Conservation (phyloP, 495 filamentous ascomycete species). For the Penicillium chermesinum region DNA sequence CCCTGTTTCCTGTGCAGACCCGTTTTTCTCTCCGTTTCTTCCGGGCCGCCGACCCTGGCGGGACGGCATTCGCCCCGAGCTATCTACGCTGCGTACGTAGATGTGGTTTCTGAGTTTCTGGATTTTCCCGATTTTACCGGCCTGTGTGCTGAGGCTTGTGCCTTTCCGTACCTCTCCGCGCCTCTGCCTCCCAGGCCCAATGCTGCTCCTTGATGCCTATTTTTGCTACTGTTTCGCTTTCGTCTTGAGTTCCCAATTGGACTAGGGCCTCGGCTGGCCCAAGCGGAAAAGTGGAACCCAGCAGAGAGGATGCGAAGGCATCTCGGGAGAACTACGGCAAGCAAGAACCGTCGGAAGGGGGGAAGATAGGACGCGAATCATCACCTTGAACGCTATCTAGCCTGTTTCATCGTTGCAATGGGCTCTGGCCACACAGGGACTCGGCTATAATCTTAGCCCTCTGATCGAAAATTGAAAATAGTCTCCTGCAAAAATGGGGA, state of each 20-base stretch:
- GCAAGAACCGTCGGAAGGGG: constrained; percentile 2
- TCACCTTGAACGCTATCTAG: neutral
- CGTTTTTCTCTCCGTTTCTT: constrained; percentile 26
- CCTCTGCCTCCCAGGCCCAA: neutral
- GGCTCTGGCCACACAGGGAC: constrained; percentile 13
- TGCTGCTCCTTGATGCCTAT: neutral
- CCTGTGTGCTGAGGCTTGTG: too few species aligned
- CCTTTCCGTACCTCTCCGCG: too few species aligned
- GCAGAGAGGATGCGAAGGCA: constrained; percentile 1
- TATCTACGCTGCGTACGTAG: constrained; percentile 6
- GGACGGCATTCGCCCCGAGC: constrained; percentile 14
- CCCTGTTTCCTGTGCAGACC: constrained; percentile 27
- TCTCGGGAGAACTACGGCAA: constrained; percentile 25
- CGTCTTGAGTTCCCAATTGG: constrained; percentile 6
- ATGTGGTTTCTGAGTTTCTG: too few species aligned
- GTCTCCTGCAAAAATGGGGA: too few species aligned
- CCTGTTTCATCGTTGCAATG: constrained; percentile 3
- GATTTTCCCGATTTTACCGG: too few species aligned
- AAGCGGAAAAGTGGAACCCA: constrained; percentile 16
- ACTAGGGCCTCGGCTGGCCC: constrained; percentile 27
- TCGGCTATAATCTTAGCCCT: constrained; percentile 1
- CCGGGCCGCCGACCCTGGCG: constrained; percentile 21
- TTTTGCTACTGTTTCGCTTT: constrained; percentile 2
- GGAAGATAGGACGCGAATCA: constrained; percentile 2
- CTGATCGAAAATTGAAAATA: too few species aligned